These are phyloP conservation scores for Globisporangium viniferum DNA, from an alignment of 352 stramenopile genomes.

Conservation along the genomic window DNA sequence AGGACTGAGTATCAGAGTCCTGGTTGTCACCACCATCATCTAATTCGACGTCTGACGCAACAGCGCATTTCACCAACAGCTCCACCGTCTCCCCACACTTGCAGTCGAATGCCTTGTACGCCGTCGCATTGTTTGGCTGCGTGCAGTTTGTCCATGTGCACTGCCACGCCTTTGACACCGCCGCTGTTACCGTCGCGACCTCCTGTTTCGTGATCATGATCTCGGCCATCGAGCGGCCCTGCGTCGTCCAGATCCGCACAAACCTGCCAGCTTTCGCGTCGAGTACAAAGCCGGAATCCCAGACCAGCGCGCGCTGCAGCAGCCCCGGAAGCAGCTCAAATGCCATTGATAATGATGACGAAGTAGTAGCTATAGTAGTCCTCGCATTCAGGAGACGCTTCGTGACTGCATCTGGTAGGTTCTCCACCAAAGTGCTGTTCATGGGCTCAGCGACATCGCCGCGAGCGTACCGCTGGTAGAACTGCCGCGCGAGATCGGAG, in stretches of 20 bases:
- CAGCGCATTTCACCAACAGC: not conserved
- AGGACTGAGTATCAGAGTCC: not conserved
- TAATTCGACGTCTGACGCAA: not conserved
- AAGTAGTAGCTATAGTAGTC: not conserved
- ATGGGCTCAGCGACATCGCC: not conserved
- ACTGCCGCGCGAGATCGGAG: constrained; percentile 29
- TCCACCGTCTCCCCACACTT: not conserved
- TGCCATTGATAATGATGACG: not conserved
- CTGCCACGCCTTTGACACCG: not conserved
- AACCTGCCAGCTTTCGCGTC: not conserved
- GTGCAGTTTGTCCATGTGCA: not conserved
- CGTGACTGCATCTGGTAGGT: constrained; percentile 14
- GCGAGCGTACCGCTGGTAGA: constrained; percentile 17
- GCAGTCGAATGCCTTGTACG: constrained; percentile 1
- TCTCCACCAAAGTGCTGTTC: not conserved
- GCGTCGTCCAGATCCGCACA: constrained; percentile 11
- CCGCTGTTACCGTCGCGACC: not conserved
- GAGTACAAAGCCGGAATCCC: constrained; percentile 22
- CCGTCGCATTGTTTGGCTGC: not conserved
- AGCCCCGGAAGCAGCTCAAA: constrained; percentile 19
- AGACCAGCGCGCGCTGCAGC: constrained; percentile 21
- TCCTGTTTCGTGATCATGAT: constrained; percentile 12
- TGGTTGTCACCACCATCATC: not conserved
- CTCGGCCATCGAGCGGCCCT: constrained; percentile 21
- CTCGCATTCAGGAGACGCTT: constrained; percentile 7